These are phyloP conservation scores for Rhodosporidiobolus sp. DNA, from an alignment of 768 basidiomycete genomes.

Conservation along the genomic window DNA sequence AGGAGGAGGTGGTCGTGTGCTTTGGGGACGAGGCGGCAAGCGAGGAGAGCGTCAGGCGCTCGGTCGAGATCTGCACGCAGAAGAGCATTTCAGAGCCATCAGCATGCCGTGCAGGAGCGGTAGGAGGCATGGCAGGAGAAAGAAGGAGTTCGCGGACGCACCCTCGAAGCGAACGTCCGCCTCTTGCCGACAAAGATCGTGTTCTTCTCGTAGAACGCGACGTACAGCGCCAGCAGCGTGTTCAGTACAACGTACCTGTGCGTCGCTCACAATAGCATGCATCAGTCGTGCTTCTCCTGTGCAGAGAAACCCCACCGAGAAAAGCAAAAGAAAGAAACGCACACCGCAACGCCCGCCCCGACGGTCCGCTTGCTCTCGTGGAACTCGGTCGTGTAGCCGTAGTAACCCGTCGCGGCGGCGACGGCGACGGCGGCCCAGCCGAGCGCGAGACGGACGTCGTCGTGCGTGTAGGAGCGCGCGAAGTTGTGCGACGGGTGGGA, in stretches of 20 bases:
- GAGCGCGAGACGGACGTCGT: constrained; percentile 78
- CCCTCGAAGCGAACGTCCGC: constrained; percentile 82
- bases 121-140: not conserved
- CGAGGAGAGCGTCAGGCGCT: constrained; percentile 24
- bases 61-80: constrained; percentile 28
- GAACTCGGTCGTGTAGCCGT: constrained; percentile 80
- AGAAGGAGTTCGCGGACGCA: constrained; percentile 50
- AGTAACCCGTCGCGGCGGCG: constrained; percentile 74
- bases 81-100: not conserved
- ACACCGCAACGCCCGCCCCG: constrained; percentile 74
- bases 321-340: constrained; percentile 48
- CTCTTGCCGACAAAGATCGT: constrained; percentile 84
- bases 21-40: constrained; percentile 6
- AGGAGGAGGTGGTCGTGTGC: constrained; percentile 13
- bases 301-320: not conserved
- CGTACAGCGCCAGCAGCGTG: constrained; percentile 68
- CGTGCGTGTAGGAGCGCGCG: constrained; percentile 79
- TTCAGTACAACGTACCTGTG: constrained; percentile 75
- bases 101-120: too few species aligned
- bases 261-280: not conserved
- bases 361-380: constrained; percentile 79
- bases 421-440: constrained; percentile 84
- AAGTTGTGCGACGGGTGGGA: constrained; percentile 70
- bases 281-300: not conserved
- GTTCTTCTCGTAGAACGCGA: constrained; percentile 79